Evolutionary conservation across 1,284 basidiomycete species (phyloP), one percentile per base, ranked within the genome.

Genomic region (Puccinia sorghi): DNA sequence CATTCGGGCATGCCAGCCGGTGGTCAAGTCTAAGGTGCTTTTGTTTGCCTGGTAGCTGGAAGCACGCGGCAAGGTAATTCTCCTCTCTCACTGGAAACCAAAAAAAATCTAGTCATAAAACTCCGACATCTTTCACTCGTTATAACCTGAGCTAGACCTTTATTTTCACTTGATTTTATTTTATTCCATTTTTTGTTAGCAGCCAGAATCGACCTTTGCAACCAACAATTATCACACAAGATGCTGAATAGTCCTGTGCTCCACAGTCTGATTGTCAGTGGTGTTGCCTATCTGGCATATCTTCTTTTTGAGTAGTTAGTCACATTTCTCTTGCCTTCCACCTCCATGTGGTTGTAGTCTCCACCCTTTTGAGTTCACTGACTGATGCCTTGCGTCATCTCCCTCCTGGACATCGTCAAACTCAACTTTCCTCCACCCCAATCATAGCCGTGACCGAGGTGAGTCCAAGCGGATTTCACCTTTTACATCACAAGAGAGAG

Each of bases 261-360:
- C 9, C 57, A 61, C 25, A 61, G 57, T 39, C 25, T 61, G 8
- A 61, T 61, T 20, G 13, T 61, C 37, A 61, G 27, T 39, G 57
- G 57, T 15, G 25, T 61, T 61, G 57, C 57, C 27, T 61, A 61
- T 61, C 27, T 61, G 20, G 22, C 37, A 61, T 61, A 61, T 61
- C 37, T 61, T 27, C 13, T 61, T 27, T 32, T 11, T 32, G 57
- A 61, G 27, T 61, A 27, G 57, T 32, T 11, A 39, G 57, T 61
- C 37, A 2, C 25, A 27, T 61, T 61, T 32, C 6, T 61, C 12
- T 20, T 61, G 8, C 8, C 2, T 61, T 61, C 25, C 13, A 6
- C 11, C n/a, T n/a, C 54, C 54, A 17, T 57, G 57, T 4, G 25
- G 12, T 22, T 61, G 25, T 32, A 32, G 32, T 32, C 4, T 32